A percentile compares a stretch with the other conserved stretches of the same genome.
Evolutionary conservation across 2,329 filamentous ascomycete genomes (phyloP).

Genomic region (Byssochlamys sp.): DNA sequence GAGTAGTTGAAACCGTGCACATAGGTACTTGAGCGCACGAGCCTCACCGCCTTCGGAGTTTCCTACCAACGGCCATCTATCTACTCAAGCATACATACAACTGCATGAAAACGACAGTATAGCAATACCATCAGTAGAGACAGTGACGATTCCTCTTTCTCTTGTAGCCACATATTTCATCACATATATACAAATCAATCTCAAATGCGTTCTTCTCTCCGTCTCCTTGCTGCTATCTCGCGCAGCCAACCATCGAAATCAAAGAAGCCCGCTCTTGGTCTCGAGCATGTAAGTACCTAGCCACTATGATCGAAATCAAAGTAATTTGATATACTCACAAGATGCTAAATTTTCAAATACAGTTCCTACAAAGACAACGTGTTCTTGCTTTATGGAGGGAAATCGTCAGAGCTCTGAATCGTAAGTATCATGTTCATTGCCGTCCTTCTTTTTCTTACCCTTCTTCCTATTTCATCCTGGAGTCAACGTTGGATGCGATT

Average conservation of each 20-base stretch:
- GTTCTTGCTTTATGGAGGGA: constrained; percentile 36
- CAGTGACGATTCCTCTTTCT: neutral
- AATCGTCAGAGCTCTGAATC: constrained; percentile 32
- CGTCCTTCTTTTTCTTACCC: neutral
- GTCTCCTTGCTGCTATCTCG: constrained; percentile 21
- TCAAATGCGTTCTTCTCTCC: constrained; percentile 21
- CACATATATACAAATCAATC: neutral
- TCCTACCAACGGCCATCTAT: neutral
- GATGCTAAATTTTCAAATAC: neutral
- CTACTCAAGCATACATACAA: neutral
- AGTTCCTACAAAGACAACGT: constrained; percentile 37
- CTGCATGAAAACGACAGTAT: neutral
- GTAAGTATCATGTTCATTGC: constrained; percentile 12
- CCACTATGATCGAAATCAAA: neutral
- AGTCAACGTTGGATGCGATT: too few species aligned
- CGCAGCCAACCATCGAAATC: constrained; percentile 22
- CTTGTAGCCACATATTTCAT: neutral
- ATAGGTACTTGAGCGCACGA: neutral
- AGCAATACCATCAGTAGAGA: neutral
- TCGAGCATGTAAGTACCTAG: constrained; percentile 28
- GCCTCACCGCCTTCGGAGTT: neutral
- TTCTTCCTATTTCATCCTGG: neutral
- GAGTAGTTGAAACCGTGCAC: neutral
- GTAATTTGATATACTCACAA: constrained; percentile 1
- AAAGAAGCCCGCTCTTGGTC: constrained; percentile 26